Percentiles rank a stretch among this genome's conserved stretches.
Conservation (phyloP, 1,284 basidiomycete species). For the Ganoderma lucidum region DNA sequence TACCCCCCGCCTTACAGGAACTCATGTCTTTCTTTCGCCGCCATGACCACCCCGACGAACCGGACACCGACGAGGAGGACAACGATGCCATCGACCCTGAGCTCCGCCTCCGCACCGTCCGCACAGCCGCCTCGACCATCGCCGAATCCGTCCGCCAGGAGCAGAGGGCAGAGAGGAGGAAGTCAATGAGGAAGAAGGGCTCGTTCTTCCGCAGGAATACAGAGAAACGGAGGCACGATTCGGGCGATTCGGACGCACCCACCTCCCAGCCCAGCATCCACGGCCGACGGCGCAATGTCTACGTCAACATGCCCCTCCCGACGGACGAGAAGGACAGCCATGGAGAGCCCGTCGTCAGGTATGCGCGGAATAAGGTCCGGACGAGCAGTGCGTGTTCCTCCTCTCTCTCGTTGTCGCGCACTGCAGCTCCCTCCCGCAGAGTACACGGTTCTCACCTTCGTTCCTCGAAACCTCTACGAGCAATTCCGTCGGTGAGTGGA, state of each 20-base stretch:
- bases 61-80: slow-evolving; percentile 66
- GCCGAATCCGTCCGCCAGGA: slow-evolving; percentile 87
- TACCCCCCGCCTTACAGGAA: slow-evolving; percentile 10
- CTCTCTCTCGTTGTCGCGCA: slow-evolving; percentile 6
- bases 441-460: slow-evolving; percentile 91
- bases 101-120: slow-evolving; percentile 85
- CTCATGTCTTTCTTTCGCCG: slow-evolving; percentile 41
- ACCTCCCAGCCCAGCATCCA: slow-evolving; percentile 45
- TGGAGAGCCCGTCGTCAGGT: slow-evolving; percentile 82
- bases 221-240: slow-evolving; percentile 55
- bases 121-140: slow-evolving; percentile 88
- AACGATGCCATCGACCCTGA: slow-evolving; percentile 81
- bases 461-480: slow-evolving; percentile 94
- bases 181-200: slow-evolving; percentile 62
- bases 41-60: slow-evolving; percentile 43
- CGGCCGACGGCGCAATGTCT: slow-evolving; percentile 77
- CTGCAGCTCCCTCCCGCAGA: slow-evolving; percentile 54
- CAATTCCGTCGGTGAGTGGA: slow-evolving; percentile 81
- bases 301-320: slow-evolving; percentile 78
- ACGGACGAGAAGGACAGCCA: slow-evolving; percentile 70
- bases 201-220: slow-evolving; percentile 65
- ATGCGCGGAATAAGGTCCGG: slow-evolving; percentile 93
- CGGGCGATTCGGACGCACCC: slow-evolving; percentile 38
- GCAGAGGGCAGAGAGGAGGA: slow-evolving; percentile 70
- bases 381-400: slow-evolving; percentile 79